Conservation (phyloP, 2,329 filamentous ascomycete genomes). For the Daldinia sp. region DNA sequence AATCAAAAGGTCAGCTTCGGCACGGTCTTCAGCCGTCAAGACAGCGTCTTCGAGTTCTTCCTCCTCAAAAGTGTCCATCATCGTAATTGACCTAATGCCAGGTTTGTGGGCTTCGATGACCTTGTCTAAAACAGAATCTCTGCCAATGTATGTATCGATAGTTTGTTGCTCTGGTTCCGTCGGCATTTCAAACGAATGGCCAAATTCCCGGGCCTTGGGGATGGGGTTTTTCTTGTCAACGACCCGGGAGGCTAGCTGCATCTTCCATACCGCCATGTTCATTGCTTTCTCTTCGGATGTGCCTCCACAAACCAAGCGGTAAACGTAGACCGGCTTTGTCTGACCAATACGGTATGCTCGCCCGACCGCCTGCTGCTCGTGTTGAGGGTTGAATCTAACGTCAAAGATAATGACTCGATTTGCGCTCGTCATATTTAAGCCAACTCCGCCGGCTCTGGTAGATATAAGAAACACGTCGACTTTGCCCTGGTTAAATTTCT, state of each 20-base stretch:
- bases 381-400: conserved; percentile 79
- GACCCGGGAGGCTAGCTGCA: conserved; percentile 78
- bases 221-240: conserved; percentile 83
- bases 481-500: conserved; percentile 70
- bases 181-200: conserved; percentile 68
- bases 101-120: conserved; percentile 50
- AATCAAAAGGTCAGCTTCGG: conserved; percentile 58
- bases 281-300: conserved; percentile 81
- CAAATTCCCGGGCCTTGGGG: conserved; percentile 67
- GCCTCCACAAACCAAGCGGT: conserved; percentile 79
- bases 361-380: conserved; percentile 87
- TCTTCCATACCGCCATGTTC: conserved; percentile 82
- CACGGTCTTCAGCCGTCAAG: conserved; percentile 68
- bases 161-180: conserved; percentile 60
- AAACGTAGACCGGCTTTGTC: conserved; percentile 81
- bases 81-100: conserved; percentile 64
- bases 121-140: conserved; percentile 68
- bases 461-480: conserved; percentile 79
- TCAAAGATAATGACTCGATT: conserved; percentile 74
- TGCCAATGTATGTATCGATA: conserved; percentile 62
- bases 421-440: conserved; percentile 77
- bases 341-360: conserved; percentile 88
- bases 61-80: conserved; percentile 76
- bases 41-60: conserved; percentile 66
- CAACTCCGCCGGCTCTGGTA: conserved; percentile 81